Base-by-base conservation (phyloP, 2,329 filamentous ascomycete species). In the Epichloe sp. region DNA sequence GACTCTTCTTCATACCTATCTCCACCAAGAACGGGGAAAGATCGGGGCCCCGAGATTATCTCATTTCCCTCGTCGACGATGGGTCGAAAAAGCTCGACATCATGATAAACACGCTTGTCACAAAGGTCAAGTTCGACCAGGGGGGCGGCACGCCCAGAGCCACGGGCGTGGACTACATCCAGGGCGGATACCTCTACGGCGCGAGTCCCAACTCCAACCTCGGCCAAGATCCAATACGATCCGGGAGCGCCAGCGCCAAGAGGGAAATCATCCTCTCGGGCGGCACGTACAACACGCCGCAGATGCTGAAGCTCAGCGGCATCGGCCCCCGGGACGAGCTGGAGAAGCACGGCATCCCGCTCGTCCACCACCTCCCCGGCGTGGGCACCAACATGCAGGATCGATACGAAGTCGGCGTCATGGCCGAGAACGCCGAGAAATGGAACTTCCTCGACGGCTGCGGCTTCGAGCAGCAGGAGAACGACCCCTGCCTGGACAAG, bases 351-450 rank as follows among this genome's bases (percentile, higher is more conserved):
- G 62, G 66, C 19, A 81, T 83, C 53, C 64, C 70, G 0, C 69
- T 80, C 7, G 59, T 80, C 43, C 64, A 68, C 3, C 71, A 84
- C 58, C 68, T 81, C 2, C 80, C 79, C 0, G 82, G 79, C 45
- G 80, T 86, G 11, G 82, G 81, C 23, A 72, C 69, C 41, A 82
- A 83, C 62, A 53, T 63, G 19, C 55, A 58, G 51, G 62, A 63
- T 50, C 60, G 58, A 36, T 62, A 63, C 50, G 62, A 64, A 52
- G 56, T 63, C 0, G 56, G 53, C 1, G 53, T 63, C 4, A 31
- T 46, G 21, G 44, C 44, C 21, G 54, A 58, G 11, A 59, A 57
- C 0, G 44, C 52, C 3, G 37, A 56, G 0, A 49, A 54, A 0
- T 56, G 51, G 51, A 34, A 42, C 41, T 35, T 46, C 11, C 31